phyloP scores from a whole-genome alignment of 352 stramenopile species.

The Pythium phragmiticola region DNA sequence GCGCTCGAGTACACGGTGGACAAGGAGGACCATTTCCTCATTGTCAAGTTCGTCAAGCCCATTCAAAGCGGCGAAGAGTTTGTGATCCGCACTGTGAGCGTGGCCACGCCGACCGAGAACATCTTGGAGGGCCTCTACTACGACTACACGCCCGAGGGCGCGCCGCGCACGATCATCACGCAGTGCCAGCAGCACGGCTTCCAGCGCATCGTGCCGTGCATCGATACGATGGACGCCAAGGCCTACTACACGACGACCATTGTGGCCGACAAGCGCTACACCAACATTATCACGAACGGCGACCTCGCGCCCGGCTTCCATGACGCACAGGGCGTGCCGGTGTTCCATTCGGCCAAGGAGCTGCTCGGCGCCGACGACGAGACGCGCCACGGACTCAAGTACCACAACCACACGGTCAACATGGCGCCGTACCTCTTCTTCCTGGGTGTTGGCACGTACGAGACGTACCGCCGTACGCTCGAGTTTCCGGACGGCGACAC shows the following conservation, averaged over 20 bases:
- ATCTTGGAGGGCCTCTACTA: slow-evolving; percentile 80
- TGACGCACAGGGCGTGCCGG: slow-evolving; percentile 52
- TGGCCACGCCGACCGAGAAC: slow-evolving; percentile 69
- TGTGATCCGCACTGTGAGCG: slow-evolving; percentile 62
- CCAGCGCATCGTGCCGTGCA: slow-evolving; percentile 74
- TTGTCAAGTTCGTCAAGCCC: slow-evolving; percentile 54
- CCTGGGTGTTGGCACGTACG: slow-evolving; percentile 72
- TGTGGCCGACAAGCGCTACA: slow-evolving; percentile 68
- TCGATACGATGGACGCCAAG: slow-evolving; percentile 82
- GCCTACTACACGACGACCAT: slow-evolving; percentile 82
- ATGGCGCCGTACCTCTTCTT: slow-evolving; percentile 85
- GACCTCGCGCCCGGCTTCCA: slow-evolving; percentile 66
- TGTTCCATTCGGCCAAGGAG: slow-evolving; percentile 56
- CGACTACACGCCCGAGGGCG: slow-evolving; percentile 67
- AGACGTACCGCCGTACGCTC: slow-evolving; percentile 67
- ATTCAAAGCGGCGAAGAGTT: slow-evolving; percentile 63
- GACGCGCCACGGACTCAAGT: slow-evolving; percentile 69
- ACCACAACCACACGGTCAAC: slow-evolving; percentile 84
- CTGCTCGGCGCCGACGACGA: slow-evolving; percentile 51
- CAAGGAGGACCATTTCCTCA: slow-evolving; percentile 66
- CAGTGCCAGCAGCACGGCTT: slow-evolving; percentile 83
- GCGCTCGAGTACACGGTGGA: slow-evolving; percentile 54
- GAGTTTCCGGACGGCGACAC: slow-evolving; percentile 78
- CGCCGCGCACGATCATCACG: slow-evolving; percentile 78
- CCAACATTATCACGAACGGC: slow-evolving; percentile 82